These are phyloP conservation scores for Neurospora crassa DNA, from an alignment of 2,329 filamentous ascomycete genomes.

Conservation along the genomic window DNA sequence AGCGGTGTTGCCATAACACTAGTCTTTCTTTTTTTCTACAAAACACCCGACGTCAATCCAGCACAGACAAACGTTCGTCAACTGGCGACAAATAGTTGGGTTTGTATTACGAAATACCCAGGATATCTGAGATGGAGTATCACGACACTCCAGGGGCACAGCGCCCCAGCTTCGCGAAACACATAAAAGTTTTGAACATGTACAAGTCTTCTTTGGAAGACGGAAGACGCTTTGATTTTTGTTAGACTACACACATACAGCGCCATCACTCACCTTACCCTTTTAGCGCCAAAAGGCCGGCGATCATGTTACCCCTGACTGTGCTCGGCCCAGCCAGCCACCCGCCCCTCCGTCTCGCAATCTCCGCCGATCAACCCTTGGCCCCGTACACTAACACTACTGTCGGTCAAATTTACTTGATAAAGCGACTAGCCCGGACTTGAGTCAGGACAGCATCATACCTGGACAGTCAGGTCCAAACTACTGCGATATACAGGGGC, in stretches of 20 bases:
- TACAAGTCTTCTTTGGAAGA: not conserved
- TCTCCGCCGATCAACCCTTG: not conserved
- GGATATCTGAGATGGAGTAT: not conserved
- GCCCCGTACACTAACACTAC: not conserved
- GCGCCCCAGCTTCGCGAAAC: not conserved
- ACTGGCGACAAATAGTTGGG: not conserved
- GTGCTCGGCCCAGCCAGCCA: not conserved
- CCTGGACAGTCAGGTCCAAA: not conserved
- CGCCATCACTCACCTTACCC: not conserved
- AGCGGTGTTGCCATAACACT: not conserved
- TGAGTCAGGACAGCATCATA: not conserved
- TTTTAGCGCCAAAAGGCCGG: not conserved
- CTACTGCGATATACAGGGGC: not conserved
- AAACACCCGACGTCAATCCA: not conserved
- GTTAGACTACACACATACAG: not conserved
- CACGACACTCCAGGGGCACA: not conserved
- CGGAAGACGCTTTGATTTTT: not conserved
- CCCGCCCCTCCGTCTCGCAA: not conserved
- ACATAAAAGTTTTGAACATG: not conserved
- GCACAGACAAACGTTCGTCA: not conserved
- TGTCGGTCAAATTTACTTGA: not conserved
- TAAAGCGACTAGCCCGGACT: not conserved
- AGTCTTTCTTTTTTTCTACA: not conserved
- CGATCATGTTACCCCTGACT: not conserved
- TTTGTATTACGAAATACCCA: not conserved